Evolutionary conservation across 305 asterid species (phyloP).

Genomic region (Fraxinus platypoda): DNA sequence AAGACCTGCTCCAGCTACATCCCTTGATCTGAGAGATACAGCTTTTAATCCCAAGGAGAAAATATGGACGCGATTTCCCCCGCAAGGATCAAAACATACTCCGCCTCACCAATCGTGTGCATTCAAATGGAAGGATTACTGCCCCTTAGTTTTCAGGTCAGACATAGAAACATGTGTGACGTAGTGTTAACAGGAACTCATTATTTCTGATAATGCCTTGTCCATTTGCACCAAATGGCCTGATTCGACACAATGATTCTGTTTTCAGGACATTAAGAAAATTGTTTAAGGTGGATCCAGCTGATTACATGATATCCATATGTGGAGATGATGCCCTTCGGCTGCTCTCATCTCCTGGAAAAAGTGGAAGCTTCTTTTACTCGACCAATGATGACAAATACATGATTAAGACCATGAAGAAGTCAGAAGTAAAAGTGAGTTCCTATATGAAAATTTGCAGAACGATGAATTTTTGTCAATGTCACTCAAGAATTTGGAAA

Average conservation of each 20-base stretch:
- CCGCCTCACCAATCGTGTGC: constrained; percentile 92
- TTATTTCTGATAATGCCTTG: background rate
- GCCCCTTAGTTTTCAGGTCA: constrained; percentile 92
- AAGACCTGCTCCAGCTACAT: constrained; percentile 62
- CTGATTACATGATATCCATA: constrained; percentile 92
- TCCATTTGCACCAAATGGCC: background rate
- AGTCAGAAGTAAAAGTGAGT: constrained; percentile 93
- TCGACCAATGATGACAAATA: constrained; percentile 84
- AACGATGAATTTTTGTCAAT: background rate
- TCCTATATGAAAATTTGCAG: background rate
- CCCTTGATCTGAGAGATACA: constrained; percentile 60
- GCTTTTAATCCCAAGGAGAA: constrained; percentile 76
- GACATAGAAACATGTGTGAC: constrained; percentile 25
- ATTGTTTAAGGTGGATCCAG: constrained; percentile 89
- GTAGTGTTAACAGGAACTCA: background rate
- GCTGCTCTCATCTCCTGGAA: constrained; percentile 96
- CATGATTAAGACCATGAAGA: constrained; percentile 95
- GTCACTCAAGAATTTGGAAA: background rate
- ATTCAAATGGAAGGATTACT: constrained; percentile 92
- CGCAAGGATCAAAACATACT: constrained; percentile 86
- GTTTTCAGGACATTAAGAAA: constrained; percentile 75
- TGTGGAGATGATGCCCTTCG: constrained; percentile 92
- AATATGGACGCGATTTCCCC: constrained; percentile 82
- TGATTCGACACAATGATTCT: background rate
- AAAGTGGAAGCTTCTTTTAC: constrained; percentile 96